Evolutionary conservation across 1,139 yeast species (phyloP).

Genomic region (Pichia sp.): DNA sequence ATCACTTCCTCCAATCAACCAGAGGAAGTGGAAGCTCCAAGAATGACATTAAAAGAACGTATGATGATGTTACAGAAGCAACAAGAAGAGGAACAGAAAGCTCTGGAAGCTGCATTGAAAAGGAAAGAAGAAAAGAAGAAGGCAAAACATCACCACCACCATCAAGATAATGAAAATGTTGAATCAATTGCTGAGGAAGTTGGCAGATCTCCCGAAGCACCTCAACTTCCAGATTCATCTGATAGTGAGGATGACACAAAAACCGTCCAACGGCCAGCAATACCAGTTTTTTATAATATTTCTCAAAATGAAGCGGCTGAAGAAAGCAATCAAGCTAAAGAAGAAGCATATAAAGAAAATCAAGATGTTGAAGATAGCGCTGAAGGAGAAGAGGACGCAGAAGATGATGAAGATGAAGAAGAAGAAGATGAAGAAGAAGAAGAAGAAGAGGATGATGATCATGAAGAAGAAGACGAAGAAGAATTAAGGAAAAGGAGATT

Average conservation of each 20-base stretch:
- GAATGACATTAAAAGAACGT: slow-evolving; percentile 78
- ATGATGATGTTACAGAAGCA: slow-evolving; percentile 77
- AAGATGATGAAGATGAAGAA: slow-evolving; percentile 38
- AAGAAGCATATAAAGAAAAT: slow-evolving; percentile 1
- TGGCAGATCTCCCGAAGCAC: background rate
- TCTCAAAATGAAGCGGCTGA: no score
- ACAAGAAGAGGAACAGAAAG: slow-evolving; percentile 76
- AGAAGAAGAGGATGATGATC: slow-evolving; percentile 31
- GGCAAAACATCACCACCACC: slow-evolving; percentile 26
- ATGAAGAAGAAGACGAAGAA: slow-evolving; percentile 52
- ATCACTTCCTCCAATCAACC: slow-evolving; percentile 24
- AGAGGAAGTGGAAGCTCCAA: slow-evolving; percentile 55
- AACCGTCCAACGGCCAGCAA: background rate
- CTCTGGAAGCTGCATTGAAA: slow-evolving; percentile 56
- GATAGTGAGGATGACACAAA: background rate
- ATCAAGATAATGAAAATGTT: background rate
- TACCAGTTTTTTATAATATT: background rate
- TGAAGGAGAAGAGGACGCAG: slow-evolving; percentile 34
- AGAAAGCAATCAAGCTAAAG: slow-evolving; percentile 29
- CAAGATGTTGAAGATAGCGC: slow-evolving; percentile 20
- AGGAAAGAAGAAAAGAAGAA: slow-evolving; percentile 52
- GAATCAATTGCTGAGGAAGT: background rate
- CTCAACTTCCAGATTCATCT: background rate
- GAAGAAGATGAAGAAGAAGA: slow-evolving; percentile 29
- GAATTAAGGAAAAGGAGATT: slow-evolving; percentile 73